Percentiles rank a stretch among this genome's conserved stretches.
Conservation (phyloP, 768 basidiomycete genomes). For the Strobilomyces echinocephalus region DNA sequence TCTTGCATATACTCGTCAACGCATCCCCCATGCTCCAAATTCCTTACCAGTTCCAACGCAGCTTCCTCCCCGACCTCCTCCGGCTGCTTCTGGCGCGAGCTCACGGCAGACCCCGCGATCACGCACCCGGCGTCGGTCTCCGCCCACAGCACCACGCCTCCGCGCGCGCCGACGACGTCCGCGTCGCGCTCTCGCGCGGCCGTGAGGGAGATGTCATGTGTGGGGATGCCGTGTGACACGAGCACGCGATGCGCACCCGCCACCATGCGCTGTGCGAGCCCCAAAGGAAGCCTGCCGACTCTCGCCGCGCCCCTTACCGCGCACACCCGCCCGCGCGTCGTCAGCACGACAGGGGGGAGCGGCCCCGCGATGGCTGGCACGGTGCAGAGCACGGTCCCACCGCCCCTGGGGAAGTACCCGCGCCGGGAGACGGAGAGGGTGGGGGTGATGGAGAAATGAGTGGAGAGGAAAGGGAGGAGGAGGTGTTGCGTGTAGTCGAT, state of each 20-base stretch:
- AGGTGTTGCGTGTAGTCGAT: constrained; percentile 66
- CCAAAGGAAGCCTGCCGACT: constrained; percentile 57
- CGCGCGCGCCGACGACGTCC: constrained; percentile 55
- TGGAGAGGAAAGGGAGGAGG: constrained; percentile 62
- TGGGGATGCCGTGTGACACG: constrained; percentile 30
- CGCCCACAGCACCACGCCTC: constrained; percentile 72
- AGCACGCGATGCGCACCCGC: constrained; percentile 48
- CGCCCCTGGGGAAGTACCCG: constrained; percentile 73
- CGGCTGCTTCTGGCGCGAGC: constrained; percentile 45
- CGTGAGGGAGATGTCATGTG: constrained; percentile 30
- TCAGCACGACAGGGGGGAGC: constrained; percentile 43
- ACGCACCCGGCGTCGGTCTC: constrained; percentile 64
- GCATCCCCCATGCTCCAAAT: constrained; percentile 60
- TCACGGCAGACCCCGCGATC: constrained; percentile 65
- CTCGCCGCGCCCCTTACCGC: constrained; percentile 57
- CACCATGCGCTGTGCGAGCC: constrained; percentile 53
- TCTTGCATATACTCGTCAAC: constrained; percentile 71
- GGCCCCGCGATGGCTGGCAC: constrained; percentile 36
- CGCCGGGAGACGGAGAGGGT: constrained; percentile 41
- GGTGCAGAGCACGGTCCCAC: constrained; percentile 52
- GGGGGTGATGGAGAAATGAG: constrained; percentile 48
- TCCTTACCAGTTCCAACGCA: constrained; percentile 52
- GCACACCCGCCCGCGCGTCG: constrained; percentile 52
- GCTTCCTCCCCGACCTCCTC: constrained; percentile 54
- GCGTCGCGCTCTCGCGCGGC: constrained; percentile 44